Evolutionary conservation across 768 basidiomycete species (phyloP), one percentile per base, ranked within the genome.

Genomic region (Suillus discolor): DNA sequence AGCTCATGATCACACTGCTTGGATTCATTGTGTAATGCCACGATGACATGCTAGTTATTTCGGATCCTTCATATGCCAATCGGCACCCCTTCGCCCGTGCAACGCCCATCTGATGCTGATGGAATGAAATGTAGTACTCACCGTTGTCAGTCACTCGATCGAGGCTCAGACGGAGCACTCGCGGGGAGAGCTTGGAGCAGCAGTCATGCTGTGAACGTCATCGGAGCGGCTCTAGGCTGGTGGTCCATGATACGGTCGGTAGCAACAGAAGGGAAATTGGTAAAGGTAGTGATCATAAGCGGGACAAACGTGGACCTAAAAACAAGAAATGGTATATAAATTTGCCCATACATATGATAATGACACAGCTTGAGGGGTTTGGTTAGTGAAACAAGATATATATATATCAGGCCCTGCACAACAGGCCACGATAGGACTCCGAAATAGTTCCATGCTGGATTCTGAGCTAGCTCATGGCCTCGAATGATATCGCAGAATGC

Each of bases 221-320:
- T 7, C 18, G 12, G 45, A 34, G 23, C n/a, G 38, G 51, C 20
- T 38, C 15, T 49, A 49, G 47, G 6, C 23, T 6, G 11, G 20
- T 55, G 20, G 36, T 28, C n/a, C 31, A 36, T 41, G 44, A 36
- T 49, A 62, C n/a, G 61, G 47, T 25, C 31, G 18, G 20, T 44
- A 42, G 41, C 11, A 25, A 25, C 16, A 44, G 41, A 23, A 45
- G 39, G 39, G 25, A 45, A 34, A 31, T 44, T n/a, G n/a, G 28
- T 25, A 55, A 36, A 36, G 16, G 25, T 28, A 62, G 51, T 47
- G 15, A 34, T 38, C 47, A 16, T 66, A 66, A 64, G 66, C 66
- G 65, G 54, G 64, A 66, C 45, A 65, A 66, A 66, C 65, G 57
- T 67, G 64, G 64, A 25, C 66, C 63, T 61, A 61, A 67, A 51